phyloP scores from a whole-genome alignment of 352 stramenopile species.

The Globisporangium cystogenes region DNA sequence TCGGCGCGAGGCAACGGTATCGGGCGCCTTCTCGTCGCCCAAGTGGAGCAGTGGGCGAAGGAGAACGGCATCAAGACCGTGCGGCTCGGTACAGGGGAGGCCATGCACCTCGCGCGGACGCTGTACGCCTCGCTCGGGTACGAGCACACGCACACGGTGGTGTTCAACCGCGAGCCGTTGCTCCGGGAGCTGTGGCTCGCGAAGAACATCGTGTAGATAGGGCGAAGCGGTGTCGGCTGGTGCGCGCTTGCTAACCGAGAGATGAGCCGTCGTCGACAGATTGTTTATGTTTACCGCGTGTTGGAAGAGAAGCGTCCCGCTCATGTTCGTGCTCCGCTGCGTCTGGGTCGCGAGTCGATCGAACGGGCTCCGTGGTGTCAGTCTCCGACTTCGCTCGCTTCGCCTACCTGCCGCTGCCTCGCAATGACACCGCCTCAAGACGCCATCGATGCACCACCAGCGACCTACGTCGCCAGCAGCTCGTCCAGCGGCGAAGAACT shows the following conservation, averaged over 20 bases:
- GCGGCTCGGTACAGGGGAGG: constrained; percentile 10
- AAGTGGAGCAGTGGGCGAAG: constrained; percentile 17
- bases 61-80: constrained; percentile 10
- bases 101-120: constrained; percentile 8
- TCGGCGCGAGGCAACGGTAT: constrained; percentile 19
- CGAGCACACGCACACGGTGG: constrained; percentile 2
- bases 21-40: constrained; percentile 13
- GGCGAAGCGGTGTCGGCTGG: no score
- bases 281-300: no score
- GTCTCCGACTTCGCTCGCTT: no score
- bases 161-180: constrained; percentile 3
- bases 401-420: no score
- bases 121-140: constrained; percentile 15
- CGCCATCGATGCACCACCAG: background rate
- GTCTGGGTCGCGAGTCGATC: no score
- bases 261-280: no score
- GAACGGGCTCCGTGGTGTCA: no score
- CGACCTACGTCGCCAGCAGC: background rate
- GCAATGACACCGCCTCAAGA: no score
- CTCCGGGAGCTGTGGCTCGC: constrained; percentile 1
- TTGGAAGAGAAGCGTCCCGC: background rate
- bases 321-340: background rate
- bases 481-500: constrained; percentile 2
- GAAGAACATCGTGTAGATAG: background rate
- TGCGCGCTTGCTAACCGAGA: no score